A percentile compares a stretch with the other conserved stretches of the same genome.
phyloP scores from a whole-genome alignment of 352 stramenopile species.

The Phytophthora fragariaefolia region DNA sequence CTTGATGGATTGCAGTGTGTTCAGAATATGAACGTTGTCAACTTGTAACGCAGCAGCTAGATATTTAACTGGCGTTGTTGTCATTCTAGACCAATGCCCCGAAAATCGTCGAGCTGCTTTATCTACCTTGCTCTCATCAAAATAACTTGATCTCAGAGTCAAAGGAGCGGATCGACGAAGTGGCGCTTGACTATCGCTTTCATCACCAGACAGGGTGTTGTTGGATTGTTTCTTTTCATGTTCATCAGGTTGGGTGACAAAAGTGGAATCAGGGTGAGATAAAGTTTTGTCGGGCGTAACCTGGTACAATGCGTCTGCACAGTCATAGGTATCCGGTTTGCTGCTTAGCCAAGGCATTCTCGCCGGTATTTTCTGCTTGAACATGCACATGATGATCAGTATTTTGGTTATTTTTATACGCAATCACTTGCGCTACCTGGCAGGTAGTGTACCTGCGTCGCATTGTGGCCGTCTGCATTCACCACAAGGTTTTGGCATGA shows the following conservation, averaged over 20 bases:
- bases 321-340: slow-evolving; percentile 40
- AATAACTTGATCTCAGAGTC: not conserved
- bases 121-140: not conserved
- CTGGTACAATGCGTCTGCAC: slow-evolving; percentile 24
- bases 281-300: no score
- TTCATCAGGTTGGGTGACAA: not conserved
- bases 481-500: not conserved
- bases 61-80: slow-evolving; percentile 6
- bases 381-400: no score
- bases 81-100: slow-evolving; percentile 4
- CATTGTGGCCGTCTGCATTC: not conserved
- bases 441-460: no score
- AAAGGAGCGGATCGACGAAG: not conserved
- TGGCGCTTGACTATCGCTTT: not conserved
- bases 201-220: not conserved
- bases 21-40: slow-evolving; percentile 40
- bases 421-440: no score
- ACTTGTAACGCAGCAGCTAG: slow-evolving; percentile 36
- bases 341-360: slow-evolving; percentile 40
- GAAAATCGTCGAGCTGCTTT: not conserved
- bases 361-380: not conserved
- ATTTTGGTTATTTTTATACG: no score
- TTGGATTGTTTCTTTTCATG: not conserved
- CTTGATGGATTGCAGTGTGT: slow-evolving; percentile 43
- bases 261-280: not conserved